Evolutionary conservation across 1,139 yeast species (phyloP).

Genomic region (Yamadazyma trypodendri): DNA sequence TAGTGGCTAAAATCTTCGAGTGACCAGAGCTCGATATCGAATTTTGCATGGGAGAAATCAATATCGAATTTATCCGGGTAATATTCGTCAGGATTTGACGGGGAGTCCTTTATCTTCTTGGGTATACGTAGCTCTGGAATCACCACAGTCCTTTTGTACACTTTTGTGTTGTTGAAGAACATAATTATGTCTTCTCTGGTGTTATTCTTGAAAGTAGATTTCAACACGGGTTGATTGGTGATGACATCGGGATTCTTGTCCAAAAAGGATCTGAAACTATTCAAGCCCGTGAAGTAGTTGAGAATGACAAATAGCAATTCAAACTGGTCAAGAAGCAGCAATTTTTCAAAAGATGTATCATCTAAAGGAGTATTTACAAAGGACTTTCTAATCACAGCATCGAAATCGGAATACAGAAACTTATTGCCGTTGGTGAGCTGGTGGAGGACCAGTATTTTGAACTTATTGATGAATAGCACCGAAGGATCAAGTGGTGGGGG

Average conservation of each 20-base stretch:
- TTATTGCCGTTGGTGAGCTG: constrained; percentile 11
- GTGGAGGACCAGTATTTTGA: constrained; percentile 40
- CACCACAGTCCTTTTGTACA: constrained; percentile 38
- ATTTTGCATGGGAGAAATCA: constrained; percentile 20
- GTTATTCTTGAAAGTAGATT: constrained; percentile 13
- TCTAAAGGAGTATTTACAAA: constrained; percentile 44
- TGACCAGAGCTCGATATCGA: constrained; percentile 33
- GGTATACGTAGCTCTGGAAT: constrained; percentile 40
- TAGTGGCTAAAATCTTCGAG: constrained; percentile 31
- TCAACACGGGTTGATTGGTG: constrained; percentile 30
- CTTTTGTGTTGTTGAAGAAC: constrained; percentile 43
- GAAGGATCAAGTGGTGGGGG: constrained; percentile 37
- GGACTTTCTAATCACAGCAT: constrained; percentile 19
- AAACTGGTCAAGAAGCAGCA: constrained; percentile 45
- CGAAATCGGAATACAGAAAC: constrained; percentile 13
- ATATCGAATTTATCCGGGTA: constrained; percentile 35
- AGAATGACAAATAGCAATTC: constrained; percentile 45
- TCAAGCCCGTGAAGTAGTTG: constrained; percentile 32
- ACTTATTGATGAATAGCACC: constrained; percentile 37
- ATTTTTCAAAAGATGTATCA: constrained; percentile 29
- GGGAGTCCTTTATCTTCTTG: constrained; percentile 35
- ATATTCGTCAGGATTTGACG: constrained; percentile 31
- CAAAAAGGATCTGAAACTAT: constrained; percentile 41
- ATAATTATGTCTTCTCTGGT: constrained; percentile 33
- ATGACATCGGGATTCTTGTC: constrained; percentile 33